Base-by-base conservation (phyloP, 139 green algal species). In the Micromonas pusilla region DNA sequence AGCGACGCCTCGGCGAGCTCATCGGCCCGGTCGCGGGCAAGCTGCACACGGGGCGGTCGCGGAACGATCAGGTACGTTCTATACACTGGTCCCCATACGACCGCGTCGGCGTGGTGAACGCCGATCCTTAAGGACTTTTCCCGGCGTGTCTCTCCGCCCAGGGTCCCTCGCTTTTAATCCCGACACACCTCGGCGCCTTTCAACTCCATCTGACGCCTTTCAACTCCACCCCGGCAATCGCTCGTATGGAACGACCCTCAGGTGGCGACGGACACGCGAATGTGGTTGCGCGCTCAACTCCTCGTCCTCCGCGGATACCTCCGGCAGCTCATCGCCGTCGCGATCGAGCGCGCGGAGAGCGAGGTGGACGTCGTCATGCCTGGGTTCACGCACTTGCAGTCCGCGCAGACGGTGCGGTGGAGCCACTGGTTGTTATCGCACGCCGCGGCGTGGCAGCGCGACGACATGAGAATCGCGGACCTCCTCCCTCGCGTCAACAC, bases 21-120 rank as follows among this genome's bases (percentile, higher is more conserved):
- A 82, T 98, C 21, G 94, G 93, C 2, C 1, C 88, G 34, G 87
- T 96, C 21, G 93, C 90, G 21, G 72, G 72, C 1, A 99, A 99
- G 89, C 92, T 99, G 79, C 96, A 99, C 85, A 99, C 96, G 1
- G 96, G 93, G 3, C 85, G 96, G 37, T 92, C 82, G 54, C 85
- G 95, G 34, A 99, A 99, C 81, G 95, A 99, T 81, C 95, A 99
- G 87, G n/a, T n/a, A n/a, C n/a, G n/a, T n/a, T n/a, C n/a, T n/a
- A n/a, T n/a, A n/a, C n/a, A n/a, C n/a, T n/a, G n/a, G n/a, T n/a
- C n/a, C n/a, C n/a, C n/a, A n/a, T n/a, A n/a, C n/a, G n/a, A n/a
- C n/a, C n/a, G n/a, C n/a, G n/a, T n/a, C n/a, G n/a, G n/a, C n/a
- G n/a, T n/a, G n/a, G n/a, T n/a, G n/a, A n/a, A n/a, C n/a, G n/a